Evolutionary conservation across 305 asterid genomes (phyloP).

Genomic region (Solanum hybrid): DNA sequence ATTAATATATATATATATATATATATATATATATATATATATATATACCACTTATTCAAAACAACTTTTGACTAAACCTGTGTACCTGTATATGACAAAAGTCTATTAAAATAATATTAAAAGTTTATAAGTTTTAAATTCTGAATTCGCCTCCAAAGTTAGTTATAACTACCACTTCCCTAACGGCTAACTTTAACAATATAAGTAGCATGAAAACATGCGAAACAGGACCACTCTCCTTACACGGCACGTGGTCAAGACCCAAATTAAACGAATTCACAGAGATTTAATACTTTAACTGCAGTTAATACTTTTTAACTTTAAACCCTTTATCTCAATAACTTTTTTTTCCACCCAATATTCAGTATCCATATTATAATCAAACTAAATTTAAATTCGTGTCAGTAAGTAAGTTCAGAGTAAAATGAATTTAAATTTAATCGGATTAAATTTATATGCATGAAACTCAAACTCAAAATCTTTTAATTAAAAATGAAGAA

Average conservation of each 20-base stretch:
- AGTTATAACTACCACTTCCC: not conserved
- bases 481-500: too few relatives aligned
- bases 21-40: too few relatives aligned
- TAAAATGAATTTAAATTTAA: too few relatives aligned
- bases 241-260: not conserved
- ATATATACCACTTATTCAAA: not conserved
- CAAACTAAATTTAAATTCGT: too few relatives aligned
- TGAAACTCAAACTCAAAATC: too few relatives aligned
- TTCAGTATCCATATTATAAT: too few relatives aligned
- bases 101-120: not conserved
- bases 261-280: not conserved
- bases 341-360: not conserved
- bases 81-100: not conserved
- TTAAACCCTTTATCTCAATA: not conserved
- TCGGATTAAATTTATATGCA: too few relatives aligned
- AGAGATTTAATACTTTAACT: not conserved
- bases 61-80: not conserved
- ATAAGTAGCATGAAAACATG: not conserved
- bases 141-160: not conserved
- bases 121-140: not conserved
- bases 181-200: not conserved
- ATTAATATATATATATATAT: too few relatives aligned
- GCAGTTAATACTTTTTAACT: not conserved
- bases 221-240: not conserved
- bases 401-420: accelerated